phyloP scores from a whole-genome alignment of 2,329 filamentous ascomycete species.

The Lecanicillium sp. region DNA sequence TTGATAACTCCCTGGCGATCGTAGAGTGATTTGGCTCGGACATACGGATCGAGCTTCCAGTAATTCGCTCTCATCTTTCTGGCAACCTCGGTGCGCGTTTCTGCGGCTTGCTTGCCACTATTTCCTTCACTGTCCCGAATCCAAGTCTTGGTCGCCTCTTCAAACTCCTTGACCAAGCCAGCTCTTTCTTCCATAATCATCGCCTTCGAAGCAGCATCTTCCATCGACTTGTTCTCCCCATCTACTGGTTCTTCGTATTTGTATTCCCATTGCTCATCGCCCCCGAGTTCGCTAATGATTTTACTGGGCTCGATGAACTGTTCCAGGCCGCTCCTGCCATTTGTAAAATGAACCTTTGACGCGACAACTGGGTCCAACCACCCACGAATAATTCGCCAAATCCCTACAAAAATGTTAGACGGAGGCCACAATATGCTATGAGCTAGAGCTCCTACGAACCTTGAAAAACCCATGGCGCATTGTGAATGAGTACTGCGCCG shows the following conservation, averaged over 20 bases:
- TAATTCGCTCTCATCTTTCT: constrained; percentile 64
- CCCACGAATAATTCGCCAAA: constrained; percentile 91
- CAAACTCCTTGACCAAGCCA: constrained; percentile 62
- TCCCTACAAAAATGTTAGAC: constrained; percentile 46
- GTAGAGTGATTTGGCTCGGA: constrained; percentile 76
- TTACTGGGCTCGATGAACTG: constrained; percentile 63
- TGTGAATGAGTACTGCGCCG: constrained; percentile 86
- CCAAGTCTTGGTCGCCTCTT: constrained; percentile 70
- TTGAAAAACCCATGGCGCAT: constrained; percentile 95
- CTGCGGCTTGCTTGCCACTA: constrained; percentile 39
- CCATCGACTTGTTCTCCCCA: constrained; percentile 72
- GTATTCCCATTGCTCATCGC: constrained; percentile 79
- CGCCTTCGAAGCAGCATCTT: constrained; percentile 55
- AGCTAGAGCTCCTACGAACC: constrained; percentile 40
- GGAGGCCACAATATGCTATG: not conserved
- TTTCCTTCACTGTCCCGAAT: constrained; percentile 39
- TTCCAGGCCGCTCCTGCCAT: constrained; percentile 69
- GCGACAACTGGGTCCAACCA: constrained; percentile 98
- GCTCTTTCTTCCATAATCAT: constrained; percentile 56
- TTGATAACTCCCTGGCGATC: constrained; percentile 71
- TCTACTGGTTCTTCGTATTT: constrained; percentile 67
- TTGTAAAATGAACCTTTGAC: constrained; percentile 88
- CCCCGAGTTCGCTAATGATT: constrained; percentile 78
- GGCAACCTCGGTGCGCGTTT: constrained; percentile 54
- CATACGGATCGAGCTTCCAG: constrained; percentile 82